A percentile compares a stretch with the other conserved stretches of the same genome.
phyloP scores from a whole-genome alignment of 225 moss, liverwort and hornwort genomes.

The Climacium dendroides region DNA sequence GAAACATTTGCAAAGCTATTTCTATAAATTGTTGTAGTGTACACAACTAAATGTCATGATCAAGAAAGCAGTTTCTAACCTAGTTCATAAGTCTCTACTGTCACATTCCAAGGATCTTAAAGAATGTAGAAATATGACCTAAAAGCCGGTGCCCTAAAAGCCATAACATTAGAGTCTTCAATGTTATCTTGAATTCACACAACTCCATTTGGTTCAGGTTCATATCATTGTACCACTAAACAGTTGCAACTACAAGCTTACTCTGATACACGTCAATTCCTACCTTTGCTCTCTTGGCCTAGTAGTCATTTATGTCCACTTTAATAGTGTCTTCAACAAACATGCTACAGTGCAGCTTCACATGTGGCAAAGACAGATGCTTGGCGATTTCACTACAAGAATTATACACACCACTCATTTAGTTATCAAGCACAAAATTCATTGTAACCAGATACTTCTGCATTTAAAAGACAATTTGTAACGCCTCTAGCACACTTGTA shows the following conservation, averaged over 20 bases:
- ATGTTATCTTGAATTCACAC: not conserved
- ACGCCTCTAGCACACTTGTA: not conserved
- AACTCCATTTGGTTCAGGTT: not conserved
- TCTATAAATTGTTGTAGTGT: not conserved
- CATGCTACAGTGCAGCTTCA: conserved; percentile 96
- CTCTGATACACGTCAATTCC: not conserved
- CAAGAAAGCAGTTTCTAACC: not conserved
- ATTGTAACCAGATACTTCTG: not conserved
- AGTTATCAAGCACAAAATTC: not conserved
- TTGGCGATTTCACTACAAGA: conserved; percentile 81
- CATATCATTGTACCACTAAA: not conserved
- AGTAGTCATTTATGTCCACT: conserved; percentile 72
- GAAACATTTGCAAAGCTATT: not conserved
- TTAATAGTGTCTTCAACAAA: conserved; percentile 90
- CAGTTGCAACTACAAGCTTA: conserved; percentile 13
- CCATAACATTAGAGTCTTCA: not conserved
- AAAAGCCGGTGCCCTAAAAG: not conserved
- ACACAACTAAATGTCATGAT: not conserved
- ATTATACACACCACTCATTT: not conserved
- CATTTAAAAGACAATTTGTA: not conserved
- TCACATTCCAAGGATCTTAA: not conserved
- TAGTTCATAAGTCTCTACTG: not conserved
- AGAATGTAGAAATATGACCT: not conserved
- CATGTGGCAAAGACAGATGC: conserved; percentile 84
- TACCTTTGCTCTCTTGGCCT: conserved; percentile 46